Base-by-base conservation (phyloP, 2,329 filamentous ascomycete species). In the Polytolypa hystricis region DNA sequence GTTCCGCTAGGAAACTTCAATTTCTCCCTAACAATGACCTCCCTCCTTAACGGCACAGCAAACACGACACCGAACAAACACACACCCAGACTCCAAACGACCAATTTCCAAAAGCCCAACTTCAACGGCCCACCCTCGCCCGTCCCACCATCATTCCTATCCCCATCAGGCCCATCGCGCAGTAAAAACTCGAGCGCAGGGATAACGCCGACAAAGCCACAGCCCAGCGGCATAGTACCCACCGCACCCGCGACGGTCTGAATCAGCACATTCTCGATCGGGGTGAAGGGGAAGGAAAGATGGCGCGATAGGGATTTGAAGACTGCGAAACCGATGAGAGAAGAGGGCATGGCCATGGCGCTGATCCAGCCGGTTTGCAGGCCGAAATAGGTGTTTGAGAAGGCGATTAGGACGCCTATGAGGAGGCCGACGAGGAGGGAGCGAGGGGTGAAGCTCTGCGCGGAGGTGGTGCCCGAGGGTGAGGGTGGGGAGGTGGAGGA, bases 351-450 rank as follows among this genome's bases (percentile, higher is more conserved):
- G 11, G 85, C 84, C 91, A 98, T 96, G 47, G 84, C 84, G 51
- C 79, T 76, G 25, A 84, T 74, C 79, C 79, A 83, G 46, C 79
- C 79, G 18, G 84, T 93, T 63, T 96, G 91, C 20, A 98, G 69
- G n/a, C 91, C 91, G 57, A 98, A 98, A 60, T 96, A 98, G 69
- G 93, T 95, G 56, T 98, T 98, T 35, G 84, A 93, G 57, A 94
- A 94, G 55, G 84, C 91, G 52, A 96, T 94, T 38, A 96, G 69
- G 4, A 91, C 75, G 27, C 91, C 91, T 44, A 98, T 91, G 3
- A 74, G 65, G 4, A 93, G 68, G 11, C 91, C 91, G 18, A 84
- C 84, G 4, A 77, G 55, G 26, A 96, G 70, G 34, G 85, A 85
- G 38, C 91, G 80, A 17, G 80, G 40, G 0, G 91, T 96, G 62